Conservation (phyloP, 225 moss, liverwort and hornwort genomes). For the Pseudisothecium myosuroides region DNA sequence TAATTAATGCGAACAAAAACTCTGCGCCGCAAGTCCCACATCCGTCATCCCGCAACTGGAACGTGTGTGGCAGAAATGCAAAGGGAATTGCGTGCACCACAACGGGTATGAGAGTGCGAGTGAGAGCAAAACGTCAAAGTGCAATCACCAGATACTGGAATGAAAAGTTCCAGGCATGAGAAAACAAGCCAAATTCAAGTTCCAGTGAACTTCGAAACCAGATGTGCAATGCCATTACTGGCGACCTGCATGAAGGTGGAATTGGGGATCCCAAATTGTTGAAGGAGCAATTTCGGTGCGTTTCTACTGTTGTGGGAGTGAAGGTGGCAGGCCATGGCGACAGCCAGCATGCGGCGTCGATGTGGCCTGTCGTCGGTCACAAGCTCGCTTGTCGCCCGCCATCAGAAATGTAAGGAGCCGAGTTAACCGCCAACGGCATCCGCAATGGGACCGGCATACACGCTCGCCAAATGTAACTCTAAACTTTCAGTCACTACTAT, state of each 20-base stretch:
- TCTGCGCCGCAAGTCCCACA: background rate
- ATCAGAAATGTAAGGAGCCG: no score
- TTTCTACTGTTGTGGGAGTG: background rate
- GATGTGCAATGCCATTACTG: background rate
- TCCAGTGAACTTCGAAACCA: background rate
- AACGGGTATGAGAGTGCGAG: background rate
- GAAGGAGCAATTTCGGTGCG: background rate
- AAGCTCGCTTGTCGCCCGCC: background rate
- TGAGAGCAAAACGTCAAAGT: background rate
- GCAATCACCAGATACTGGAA: background rate
- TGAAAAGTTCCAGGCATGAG: background rate
- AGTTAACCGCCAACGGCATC: rapidly evolving
- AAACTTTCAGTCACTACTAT: no score
- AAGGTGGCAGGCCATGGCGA: background rate
- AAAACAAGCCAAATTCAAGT: background rate
- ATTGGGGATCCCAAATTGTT: background rate
- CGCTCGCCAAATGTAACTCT: background rate
- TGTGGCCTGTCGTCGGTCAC: slow-evolving; percentile 7
- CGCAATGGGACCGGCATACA: background rate
- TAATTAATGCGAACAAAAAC: background rate
- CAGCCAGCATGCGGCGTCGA: background rate
- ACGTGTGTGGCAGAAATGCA: background rate
- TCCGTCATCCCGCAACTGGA: background rate
- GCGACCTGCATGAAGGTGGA: background rate
- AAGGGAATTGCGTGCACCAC: background rate